Base-by-base conservation (phyloP, 305 asterid species). In the Rubia peregrina region DNA sequence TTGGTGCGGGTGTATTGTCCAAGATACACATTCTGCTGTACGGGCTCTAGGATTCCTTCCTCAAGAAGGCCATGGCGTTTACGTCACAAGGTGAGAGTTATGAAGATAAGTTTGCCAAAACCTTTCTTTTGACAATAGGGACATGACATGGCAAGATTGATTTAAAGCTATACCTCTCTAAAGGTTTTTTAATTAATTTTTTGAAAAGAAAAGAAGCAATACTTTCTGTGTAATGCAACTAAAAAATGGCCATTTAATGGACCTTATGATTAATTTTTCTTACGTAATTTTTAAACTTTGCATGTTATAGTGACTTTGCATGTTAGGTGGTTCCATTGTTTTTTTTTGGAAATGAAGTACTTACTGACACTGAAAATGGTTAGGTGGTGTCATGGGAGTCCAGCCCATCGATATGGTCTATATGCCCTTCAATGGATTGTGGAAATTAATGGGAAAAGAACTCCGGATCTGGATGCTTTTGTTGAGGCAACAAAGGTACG, bases 321-420 rank as follows among this genome's bases (percentile, higher is more conserved):
- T 19, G 36, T 36, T 30, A n/a, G 30, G 64, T 22, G 62, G 24
- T 69, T 22, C 16, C 12, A 19, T 69, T 36, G 22, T 53, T 53
- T 7, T 53, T 9, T 51, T 56, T 4, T 19, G 19, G 21, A 51
- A 16, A 51, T 51, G 5, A 51, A 51, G 57, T 51, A 17, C 5
- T 33, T 13, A 30, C 38, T 30, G 46, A 21, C 46, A 40, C 65
- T 70, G 10, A 17, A 21, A 70, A 24, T 68, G 72, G 77, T 77
- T 88, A 94, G 98, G 91, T 88, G 96, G 98, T 91, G 97, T 80
- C 96, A 91, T 71, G 99, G 99, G 67, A 94, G 99, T 84, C 99
- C 99, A 73, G 99, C 68, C 38, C 93, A 91, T 77, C 84, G 96
- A 42, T 94, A 89, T 80, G 95, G 98, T 80, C 85, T 91, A 69